A percentile compares a stretch with the other conserved stretches of the same genome.
These are phyloP conservation scores for Pichia eremophila DNA, from an alignment of 805 yeast species.

Conservation along the genomic window DNA sequence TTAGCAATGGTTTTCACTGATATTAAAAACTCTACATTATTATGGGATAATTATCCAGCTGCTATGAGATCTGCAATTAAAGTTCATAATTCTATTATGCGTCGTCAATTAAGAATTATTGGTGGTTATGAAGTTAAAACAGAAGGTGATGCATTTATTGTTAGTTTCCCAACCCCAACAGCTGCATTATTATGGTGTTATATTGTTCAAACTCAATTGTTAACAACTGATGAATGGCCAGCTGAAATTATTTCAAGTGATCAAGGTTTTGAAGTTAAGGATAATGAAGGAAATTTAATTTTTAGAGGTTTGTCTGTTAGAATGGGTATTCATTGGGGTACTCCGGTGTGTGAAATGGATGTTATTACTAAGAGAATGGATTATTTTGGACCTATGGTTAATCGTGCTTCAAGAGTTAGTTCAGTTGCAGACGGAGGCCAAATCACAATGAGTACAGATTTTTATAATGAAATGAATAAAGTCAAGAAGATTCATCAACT, in stretches of 20 bases:
- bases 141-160: slow-evolving; percentile 99
- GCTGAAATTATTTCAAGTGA: slow-evolving; percentile 75
- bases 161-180: slow-evolving; percentile 87
- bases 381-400: slow-evolving; percentile 97
- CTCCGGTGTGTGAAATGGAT: slow-evolving; percentile 92
- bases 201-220: slow-evolving; percentile 75
- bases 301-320: slow-evolving; percentile 90
- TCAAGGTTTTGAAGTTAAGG: slow-evolving; percentile 76
- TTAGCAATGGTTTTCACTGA: slow-evolving; percentile 96
- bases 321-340: slow-evolving; percentile 98
- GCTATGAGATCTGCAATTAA: slow-evolving; percentile 97
- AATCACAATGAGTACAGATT: slow-evolving; percentile 77
- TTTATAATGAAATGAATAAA: slow-evolving; percentile 59
- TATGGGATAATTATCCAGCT: slow-evolving; percentile 89
- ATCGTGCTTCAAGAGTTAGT: slow-evolving; percentile 85
- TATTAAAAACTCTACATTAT: slow-evolving; percentile 83
- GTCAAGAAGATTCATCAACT: slow-evolving; percentile 40
- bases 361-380: slow-evolving; percentile 96
- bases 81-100: slow-evolving; percentile 88
- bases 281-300: slow-evolving; percentile 45
- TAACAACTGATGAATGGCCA: slow-evolving; percentile 88
- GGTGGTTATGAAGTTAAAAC: slow-evolving; percentile 99
- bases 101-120: slow-evolving; percentile 81
- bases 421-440: slow-evolving; percentile 99
- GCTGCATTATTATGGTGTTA: slow-evolving; percentile 92